A percentile compares a stretch with the other conserved stretches of the same genome.
These are phyloP conservation scores for Physocladia obscura DNA, from an alignment of 192 early-diverging fungal genomes.

Conservation along the genomic window DNA sequence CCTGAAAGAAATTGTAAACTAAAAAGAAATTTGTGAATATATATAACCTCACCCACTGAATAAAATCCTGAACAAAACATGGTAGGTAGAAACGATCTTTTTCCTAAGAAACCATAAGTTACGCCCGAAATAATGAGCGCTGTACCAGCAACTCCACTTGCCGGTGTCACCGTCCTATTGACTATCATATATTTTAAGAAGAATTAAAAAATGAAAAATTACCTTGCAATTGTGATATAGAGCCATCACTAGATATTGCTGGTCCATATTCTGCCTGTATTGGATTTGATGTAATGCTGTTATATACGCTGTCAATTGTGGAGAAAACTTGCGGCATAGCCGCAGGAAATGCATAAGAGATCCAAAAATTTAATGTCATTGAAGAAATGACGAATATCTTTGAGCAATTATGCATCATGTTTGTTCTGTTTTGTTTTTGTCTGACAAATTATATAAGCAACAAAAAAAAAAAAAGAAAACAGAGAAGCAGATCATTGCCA, in stretches of 20 bases:
- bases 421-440: too few species aligned
- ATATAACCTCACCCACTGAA: slow-evolving; percentile 1
- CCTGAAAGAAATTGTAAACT: neutral
- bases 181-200: too few species aligned
- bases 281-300: slow-evolving; percentile 1
- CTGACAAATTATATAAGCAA: too few species aligned
- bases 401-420: too few species aligned
- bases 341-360: too few species aligned
- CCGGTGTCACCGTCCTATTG: slow-evolving; percentile 13
- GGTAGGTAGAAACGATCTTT: slow-evolving; percentile 19
- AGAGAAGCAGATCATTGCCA: too few species aligned
- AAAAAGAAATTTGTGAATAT: neutral
- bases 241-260: neutral
- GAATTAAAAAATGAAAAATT: too few species aligned
- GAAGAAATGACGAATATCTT: too few species aligned
- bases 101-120: slow-evolving; percentile 26
- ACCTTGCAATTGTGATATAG: neutral
- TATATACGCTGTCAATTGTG: neutral
- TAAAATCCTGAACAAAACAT: slow-evolving; percentile 26
- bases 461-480: too few species aligned
- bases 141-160: slow-evolving; percentile 15
- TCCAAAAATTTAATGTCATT: too few species aligned
- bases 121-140: slow-evolving; percentile 16
- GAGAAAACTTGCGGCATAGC: neutral
- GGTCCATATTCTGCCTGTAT: neutral